phyloP scores from a whole-genome alignment of 345 rosid species.

The Pelargonium nanum region DNA sequence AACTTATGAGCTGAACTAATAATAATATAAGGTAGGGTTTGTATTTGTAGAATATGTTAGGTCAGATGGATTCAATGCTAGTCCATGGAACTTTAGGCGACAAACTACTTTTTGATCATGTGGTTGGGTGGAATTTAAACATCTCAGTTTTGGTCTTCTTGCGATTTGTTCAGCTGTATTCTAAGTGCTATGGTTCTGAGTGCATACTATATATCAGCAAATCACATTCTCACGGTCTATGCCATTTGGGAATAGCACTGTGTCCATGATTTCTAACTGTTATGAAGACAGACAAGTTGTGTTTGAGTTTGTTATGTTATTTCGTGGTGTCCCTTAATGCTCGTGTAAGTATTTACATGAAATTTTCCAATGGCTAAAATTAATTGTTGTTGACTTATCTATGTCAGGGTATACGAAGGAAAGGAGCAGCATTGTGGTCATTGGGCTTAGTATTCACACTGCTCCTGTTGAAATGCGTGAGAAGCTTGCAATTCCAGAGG shows the following conservation, averaged over 20 bases:
- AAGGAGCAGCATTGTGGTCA: conserved; percentile 62
- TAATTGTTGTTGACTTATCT: conserved; percentile 9
- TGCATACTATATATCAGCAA: background rate
- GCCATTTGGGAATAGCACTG: too few species aligned
- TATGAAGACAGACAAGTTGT: background rate
- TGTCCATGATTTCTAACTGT: too few species aligned
- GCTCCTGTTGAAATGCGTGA: conserved; percentile 80
- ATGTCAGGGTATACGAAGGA: conserved; percentile 59
- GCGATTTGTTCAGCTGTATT: background rate
- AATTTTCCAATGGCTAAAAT: background rate
- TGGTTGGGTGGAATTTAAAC: background rate
- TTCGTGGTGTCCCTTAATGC: background rate
- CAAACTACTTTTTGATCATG: background rate
- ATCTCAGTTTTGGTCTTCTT: background rate
- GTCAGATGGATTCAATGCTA: background rate
- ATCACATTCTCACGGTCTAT: too few species aligned
- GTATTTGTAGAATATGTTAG: background rate
- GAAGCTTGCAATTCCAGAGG: conserved; percentile 72
- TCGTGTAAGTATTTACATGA: background rate
- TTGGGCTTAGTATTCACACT: conserved; percentile 66
- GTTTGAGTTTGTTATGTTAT: background rate
- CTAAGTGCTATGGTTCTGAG: background rate
- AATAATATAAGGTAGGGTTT: background rate
- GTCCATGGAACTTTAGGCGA: background rate
- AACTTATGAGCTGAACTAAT: background rate